Base-by-base conservation (phyloP, 75 land plant species). In the Larix kaempferi region DNA sequence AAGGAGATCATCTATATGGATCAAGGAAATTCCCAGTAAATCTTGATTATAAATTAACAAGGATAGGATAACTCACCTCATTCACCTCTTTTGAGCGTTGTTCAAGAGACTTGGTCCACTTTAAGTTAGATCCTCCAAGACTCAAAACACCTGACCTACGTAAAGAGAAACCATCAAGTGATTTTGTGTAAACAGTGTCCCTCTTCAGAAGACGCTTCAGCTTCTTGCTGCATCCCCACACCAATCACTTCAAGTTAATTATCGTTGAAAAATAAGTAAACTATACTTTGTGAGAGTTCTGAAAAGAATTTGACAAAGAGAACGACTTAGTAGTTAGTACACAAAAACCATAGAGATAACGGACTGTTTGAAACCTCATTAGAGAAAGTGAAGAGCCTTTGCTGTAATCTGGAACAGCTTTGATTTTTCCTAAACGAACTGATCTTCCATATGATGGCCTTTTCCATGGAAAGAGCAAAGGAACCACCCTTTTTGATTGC, bases 21-120 rank as follows among this genome's bases (percentile, higher is more conserved):
- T 39, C 19, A 69, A 41, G 21, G 49, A 69, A 69, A 69, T 41
- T 11, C 23, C 44, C 19, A n/a, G 22, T 13, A 41, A n/a, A 8
- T 41, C 52, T n/a, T 69, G 52, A n/a, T 19, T 22, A 39, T 21
- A 15, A 67, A 37, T 69, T 39, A 55, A 56, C 16, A 74, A 56
- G 57, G 21, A 71, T 71, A 5, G 23, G 2, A 21, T 39, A 69
- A 59, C 88, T 80, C 62, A 93, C 99, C 96, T 95, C 89, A 82
- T 82, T 93, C 69, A 89, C 98, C 76, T 89, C 84, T 77, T 87
- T 91, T 62, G 96, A 93, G 52, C 80, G 87, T 54, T 64, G 91
- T 78, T 91, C 96, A 76, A 93, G 87, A 15, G 99, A 98, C 83
- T 91, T 93, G 41, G 98, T 90, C 99, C 99, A 98, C 80, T 98